These are phyloP conservation scores for Sporothrix schenckii DNA, from an alignment of 2,329 filamentous ascomycete genomes.

Conservation along the genomic window DNA sequence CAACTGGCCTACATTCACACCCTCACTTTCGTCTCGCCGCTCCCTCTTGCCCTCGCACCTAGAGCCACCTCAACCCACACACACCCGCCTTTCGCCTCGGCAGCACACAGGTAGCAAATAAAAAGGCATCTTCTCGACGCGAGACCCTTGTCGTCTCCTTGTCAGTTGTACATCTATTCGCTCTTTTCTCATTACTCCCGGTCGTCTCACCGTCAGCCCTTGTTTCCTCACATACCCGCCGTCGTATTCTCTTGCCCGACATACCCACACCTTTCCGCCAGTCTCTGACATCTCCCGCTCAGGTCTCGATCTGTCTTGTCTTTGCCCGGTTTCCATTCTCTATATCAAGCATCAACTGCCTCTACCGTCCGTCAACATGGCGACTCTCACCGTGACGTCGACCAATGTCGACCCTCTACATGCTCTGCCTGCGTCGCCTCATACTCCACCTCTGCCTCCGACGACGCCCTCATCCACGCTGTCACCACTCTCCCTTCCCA, in stretches of 20 bases:
- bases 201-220: slow-evolving; percentile 18
- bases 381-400: slow-evolving; percentile 32
- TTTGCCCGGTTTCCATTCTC: neutral
- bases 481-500: neutral
- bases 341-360: neutral
- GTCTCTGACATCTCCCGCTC: neutral
- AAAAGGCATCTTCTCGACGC: slow-evolving; percentile 10
- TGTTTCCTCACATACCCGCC: neutral
- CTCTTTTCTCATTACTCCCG: neutral
- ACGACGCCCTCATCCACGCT: neutral
- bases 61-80: neutral
- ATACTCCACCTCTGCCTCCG: neutral
- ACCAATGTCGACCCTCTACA: slow-evolving; percentile 14
- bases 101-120: neutral
- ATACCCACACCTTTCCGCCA: neutral
- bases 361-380: slow-evolving; percentile 7
- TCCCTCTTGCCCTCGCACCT: neutral
- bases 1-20: neutral
- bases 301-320: neutral
- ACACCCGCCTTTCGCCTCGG: neutral
- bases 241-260: neutral
- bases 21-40: no score
- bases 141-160: neutral
- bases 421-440: slow-evolving; percentile 16
- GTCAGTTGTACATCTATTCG: neutral